phyloP scores from a whole-genome alignment of 2,329 filamentous ascomycete genomes.

The Fusarium sp. region DNA sequence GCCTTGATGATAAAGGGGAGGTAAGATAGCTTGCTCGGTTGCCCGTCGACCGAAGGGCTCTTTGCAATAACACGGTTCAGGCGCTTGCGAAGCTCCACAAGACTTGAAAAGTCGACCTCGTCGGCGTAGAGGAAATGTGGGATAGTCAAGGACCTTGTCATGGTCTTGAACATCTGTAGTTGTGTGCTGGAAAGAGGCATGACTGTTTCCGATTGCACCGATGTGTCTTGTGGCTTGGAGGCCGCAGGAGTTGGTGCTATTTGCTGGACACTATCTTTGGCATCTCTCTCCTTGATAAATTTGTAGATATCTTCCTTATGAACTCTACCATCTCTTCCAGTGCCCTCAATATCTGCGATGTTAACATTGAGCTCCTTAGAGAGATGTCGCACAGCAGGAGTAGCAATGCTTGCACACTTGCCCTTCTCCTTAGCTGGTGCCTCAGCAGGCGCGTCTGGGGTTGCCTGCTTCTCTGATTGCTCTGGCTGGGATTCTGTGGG shows the following conservation, averaged over 20 bases:
- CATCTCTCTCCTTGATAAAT: conserved; percentile 68
- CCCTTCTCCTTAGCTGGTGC: conserved; percentile 56
- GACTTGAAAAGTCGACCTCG: conserved; percentile 82
- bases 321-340: conserved; percentile 90
- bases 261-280: conserved; percentile 41
- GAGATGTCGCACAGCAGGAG: conserved; percentile 90
- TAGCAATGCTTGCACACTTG: conserved; percentile 81
- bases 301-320: conserved; percentile 90
- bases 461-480: conserved; percentile 8
- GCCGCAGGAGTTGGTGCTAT: conserved; percentile 39
- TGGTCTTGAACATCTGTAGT: conserved; percentile 95
- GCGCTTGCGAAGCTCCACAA: conserved; percentile 77
- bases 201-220: conserved; percentile 73
- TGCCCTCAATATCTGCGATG: conserved; percentile 82
- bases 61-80: conserved; percentile 74
- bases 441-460: conserved; percentile 2
- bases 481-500: conserved; percentile 26
- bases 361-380: conserved; percentile 82
- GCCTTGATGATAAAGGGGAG: conserved; percentile 97
- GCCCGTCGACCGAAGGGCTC: conserved; percentile 57
- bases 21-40: conserved; percentile 79
- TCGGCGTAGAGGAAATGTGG: conserved; percentile 97
- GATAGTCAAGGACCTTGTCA: conserved; percentile 91
- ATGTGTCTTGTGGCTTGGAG: conserved; percentile 39
- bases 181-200: conserved; percentile 82